These are phyloP conservation scores for Aureobasidium leucospermi DNA, from an alignment of 2,329 filamentous ascomycete genomes.

Conservation along the genomic window DNA sequence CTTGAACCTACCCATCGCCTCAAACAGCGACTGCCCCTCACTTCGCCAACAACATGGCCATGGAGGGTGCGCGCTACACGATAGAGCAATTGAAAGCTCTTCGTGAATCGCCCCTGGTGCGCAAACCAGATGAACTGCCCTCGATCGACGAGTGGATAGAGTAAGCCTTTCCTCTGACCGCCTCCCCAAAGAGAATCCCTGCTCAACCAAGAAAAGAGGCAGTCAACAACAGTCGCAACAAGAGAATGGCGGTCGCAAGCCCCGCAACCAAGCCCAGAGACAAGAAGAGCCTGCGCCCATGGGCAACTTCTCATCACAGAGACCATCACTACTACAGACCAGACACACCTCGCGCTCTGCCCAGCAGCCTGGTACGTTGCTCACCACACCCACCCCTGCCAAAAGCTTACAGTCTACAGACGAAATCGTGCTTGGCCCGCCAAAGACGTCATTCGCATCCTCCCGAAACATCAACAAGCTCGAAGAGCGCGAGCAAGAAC, in stretches of 20 bases:
- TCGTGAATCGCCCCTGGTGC: conserved; percentile 73
- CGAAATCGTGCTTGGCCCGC: conserved; percentile 78
- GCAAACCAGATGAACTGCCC: conserved; percentile 70
- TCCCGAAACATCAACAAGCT: conserved; percentile 49
- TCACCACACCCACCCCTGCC: not conserved
- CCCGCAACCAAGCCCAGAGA: conserved; percentile 14
- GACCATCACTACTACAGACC: conserved; percentile 25
- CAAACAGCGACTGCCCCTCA: conserved; percentile 1
- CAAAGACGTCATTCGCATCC: conserved; percentile 75
- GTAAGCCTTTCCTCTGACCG: conserved; percentile 39
- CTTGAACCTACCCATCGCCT: not conserved
- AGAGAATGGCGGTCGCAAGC: conserved; percentile 13
- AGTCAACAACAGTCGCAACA: conserved; percentile 7
- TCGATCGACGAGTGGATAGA: conserved; percentile 96
- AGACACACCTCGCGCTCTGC: conserved; percentile 17
- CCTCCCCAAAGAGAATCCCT: not conserved
- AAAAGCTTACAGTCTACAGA: conserved; percentile 37
- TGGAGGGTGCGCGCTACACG: conserved; percentile 55
- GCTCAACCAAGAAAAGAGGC: conserved; percentile 15
- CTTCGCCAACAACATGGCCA: conserved; percentile 15
- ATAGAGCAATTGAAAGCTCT: conserved; percentile 68
- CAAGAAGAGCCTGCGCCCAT: conserved; percentile 25
- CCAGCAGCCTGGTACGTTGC: conserved; percentile 3
- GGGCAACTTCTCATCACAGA: conserved; percentile 30
- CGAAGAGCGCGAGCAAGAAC: conserved; percentile 30